Percentiles rank a stretch among this genome's conserved stretches.
phyloP scores from a whole-genome alignment of 225 moss, liverwort and hornwort species.

The Antitrichia curtipendula region DNA sequence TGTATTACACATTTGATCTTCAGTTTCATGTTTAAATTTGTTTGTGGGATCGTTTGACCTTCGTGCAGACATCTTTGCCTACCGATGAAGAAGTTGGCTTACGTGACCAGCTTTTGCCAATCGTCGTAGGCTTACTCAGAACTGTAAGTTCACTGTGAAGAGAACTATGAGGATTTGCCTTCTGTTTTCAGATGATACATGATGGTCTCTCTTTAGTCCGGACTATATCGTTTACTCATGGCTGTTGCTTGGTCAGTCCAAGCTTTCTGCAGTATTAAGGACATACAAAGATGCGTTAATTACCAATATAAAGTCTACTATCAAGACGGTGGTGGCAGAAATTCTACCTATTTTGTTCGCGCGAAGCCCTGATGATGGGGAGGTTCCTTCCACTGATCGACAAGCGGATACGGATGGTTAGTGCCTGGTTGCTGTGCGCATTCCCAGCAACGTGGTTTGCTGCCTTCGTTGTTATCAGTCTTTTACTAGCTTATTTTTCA shows the following conservation, averaged over 20 bases:
- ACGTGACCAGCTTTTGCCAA: constrained; percentile 80
- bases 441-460: not conserved
- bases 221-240: not conserved
- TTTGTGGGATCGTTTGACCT: not conserved
- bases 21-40: not conserved
- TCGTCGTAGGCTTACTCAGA: constrained; percentile 80
- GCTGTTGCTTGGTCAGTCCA: constrained; percentile 57
- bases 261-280: constrained; percentile 90
- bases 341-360: constrained; percentile 74
- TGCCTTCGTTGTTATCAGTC: not conserved
- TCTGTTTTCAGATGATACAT: not conserved
- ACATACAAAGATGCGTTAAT: constrained; percentile 87
- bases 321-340: constrained; percentile 94
- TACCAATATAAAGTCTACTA: constrained; percentile 79
- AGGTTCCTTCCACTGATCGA: constrained; percentile 76
- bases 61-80: constrained; percentile 46
- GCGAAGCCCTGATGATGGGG: constrained; percentile 61
- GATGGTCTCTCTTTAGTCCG: not conserved
- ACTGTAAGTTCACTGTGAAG: constrained; percentile 46
- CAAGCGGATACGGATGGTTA: constrained; percentile 84
- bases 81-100: constrained; percentile 76
- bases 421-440: constrained; percentile 2
- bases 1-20: not conserved
- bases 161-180: not conserved
- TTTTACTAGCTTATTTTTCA: not conserved